Conservation (phyloP, 192 early-diverging fungal genomes). For the Dispira parvispora region DNA sequence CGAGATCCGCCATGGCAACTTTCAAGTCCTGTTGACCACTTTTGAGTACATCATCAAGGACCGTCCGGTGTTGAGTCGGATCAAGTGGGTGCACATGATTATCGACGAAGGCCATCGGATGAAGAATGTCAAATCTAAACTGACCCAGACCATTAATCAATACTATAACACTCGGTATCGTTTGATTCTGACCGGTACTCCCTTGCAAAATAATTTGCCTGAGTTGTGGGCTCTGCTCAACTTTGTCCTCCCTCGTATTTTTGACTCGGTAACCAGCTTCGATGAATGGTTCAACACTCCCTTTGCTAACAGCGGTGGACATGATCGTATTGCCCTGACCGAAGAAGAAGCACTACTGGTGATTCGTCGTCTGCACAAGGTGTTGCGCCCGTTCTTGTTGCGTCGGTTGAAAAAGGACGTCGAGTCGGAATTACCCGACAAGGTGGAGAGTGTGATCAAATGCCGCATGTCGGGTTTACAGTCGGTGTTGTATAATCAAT, state of each 20-base stretch:
- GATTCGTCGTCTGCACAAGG: constrained; percentile 92
- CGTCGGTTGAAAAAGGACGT: constrained; percentile 96
- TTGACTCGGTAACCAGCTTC: constrained; percentile 91
- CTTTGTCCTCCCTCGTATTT: constrained; percentile 90
- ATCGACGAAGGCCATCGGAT: constrained; percentile 99
- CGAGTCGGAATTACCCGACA: constrained; percentile 92
- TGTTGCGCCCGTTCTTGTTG: constrained; percentile 90
- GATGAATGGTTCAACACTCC: constrained; percentile 99
- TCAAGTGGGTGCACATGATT: constrained; percentile 97
- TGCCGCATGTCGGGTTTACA: constrained; percentile 85
- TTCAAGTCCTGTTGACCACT: constrained; percentile 93
- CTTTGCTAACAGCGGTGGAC: constrained; percentile 59
- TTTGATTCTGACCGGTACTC: constrained; percentile 93
- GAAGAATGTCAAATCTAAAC: constrained; percentile 86
- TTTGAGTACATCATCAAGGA: constrained; percentile 96
- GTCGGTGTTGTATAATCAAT: constrained; percentile 64
- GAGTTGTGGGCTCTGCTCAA: constrained; percentile 95
- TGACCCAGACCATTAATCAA: constrained; percentile 71
- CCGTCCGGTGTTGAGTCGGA: constrained; percentile 63
- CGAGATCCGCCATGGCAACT: constrained; percentile 57
- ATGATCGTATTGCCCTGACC: constrained; percentile 83
- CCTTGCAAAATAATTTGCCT: constrained; percentile 96
- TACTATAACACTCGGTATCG: constrained; percentile 81
- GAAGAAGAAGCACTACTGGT: constrained; percentile 97
- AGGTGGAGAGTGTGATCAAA: constrained; percentile 86